Evolutionary conservation across 1,139 yeast genomes (phyloP), one percentile per base, ranked within the genome.

Genomic region (Taphrina pruni): DNA sequence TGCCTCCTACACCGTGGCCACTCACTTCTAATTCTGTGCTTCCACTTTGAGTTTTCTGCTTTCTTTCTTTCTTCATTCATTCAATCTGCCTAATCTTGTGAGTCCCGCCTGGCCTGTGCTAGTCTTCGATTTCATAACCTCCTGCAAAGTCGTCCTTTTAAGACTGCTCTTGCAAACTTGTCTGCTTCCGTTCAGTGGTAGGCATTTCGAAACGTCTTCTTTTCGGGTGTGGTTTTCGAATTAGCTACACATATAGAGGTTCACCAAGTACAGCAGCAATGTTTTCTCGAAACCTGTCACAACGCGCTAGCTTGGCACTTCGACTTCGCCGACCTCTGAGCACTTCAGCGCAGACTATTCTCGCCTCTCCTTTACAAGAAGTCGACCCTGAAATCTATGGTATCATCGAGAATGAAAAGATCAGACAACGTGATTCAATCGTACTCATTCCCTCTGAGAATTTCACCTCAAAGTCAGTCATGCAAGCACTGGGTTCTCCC

Each of bases 361-460:
- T 72, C 8, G 72, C 65, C 38, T 61, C 67, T 39, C 68, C 66
- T 17, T 65, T 88, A 76, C 82, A 83, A 76, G 90, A 88, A 75
- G 86, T 88, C 74, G 96, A 90, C 79, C 95, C 96, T 69, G 93
- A 89, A 80, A 92, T 90, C 74, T 89, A 88, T 26, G 70, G 65
- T 45, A 73, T 74, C 67, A 75, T 74, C 69, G 71, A 88, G 77
- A 91, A 88, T 79, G 99, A 94, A 82, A 86, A 89, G 76, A 88
- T 87, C 76, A 90, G 99, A 84, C 99, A 94, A 84, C 88, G 87
- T 82, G 96, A 91, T 81, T 91, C 97, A 46, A 88, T 94, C 78
- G 96, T 91, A 69, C 84, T 94, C 80, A 94, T 94, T 80, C 97
- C 99, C 46, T 90, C 97, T 69, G 99, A 94, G 82, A 94, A 94